A percentile compares a stretch with the other conserved stretches of the same genome.
Conservation (phyloP, 2,329 filamentous ascomycete species). For the Diplodia seriata region DNA sequence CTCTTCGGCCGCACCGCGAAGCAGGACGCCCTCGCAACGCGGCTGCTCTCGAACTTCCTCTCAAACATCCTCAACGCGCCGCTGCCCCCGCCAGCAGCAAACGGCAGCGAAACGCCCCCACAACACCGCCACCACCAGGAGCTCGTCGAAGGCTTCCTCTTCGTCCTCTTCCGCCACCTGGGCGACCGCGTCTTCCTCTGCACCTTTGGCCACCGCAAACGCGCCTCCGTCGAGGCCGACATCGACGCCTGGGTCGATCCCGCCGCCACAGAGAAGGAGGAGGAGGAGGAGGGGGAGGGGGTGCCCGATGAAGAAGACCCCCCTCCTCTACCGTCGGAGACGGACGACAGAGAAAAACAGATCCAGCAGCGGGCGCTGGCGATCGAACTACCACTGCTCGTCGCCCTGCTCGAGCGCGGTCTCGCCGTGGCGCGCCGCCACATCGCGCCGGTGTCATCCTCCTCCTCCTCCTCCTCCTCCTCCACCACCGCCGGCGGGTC, state of each 20-base stretch:
- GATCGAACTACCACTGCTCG: constrained; percentile 51
- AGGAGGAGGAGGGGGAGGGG: no score
- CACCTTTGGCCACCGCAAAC: constrained; percentile 47
- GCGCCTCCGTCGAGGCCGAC: constrained; percentile 40
- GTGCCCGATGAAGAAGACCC: no score
- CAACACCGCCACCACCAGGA: constrained; percentile 48
- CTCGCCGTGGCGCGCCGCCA: constrained; percentile 50
- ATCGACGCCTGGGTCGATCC: constrained; percentile 36
- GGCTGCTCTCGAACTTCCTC: constrained; percentile 41
- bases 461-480: not conserved
- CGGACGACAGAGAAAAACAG: constrained; percentile 19
- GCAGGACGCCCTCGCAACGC: not conserved
- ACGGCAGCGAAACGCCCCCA: constrained; percentile 36
- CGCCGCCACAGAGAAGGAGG: constrained; percentile 7
- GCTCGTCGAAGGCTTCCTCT: constrained; percentile 55
- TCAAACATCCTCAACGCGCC: constrained; percentile 47
- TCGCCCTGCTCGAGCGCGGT: constrained; percentile 50
- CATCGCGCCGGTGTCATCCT: constrained; percentile 36
- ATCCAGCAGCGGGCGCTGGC: constrained; percentile 34
- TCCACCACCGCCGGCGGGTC: not conserved
- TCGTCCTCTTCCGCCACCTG: constrained; percentile 49
- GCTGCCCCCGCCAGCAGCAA: constrained; percentile 37
- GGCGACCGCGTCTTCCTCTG: constrained; percentile 49
- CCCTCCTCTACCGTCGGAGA: no score
- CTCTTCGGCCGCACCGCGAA: not conserved